Percentiles rank a stretch among this genome's conserved stretches.
These are phyloP conservation scores for Teratosphaeria nubilosa DNA, from an alignment of 2,329 filamentous ascomycete genomes.

Conservation along the genomic window DNA sequence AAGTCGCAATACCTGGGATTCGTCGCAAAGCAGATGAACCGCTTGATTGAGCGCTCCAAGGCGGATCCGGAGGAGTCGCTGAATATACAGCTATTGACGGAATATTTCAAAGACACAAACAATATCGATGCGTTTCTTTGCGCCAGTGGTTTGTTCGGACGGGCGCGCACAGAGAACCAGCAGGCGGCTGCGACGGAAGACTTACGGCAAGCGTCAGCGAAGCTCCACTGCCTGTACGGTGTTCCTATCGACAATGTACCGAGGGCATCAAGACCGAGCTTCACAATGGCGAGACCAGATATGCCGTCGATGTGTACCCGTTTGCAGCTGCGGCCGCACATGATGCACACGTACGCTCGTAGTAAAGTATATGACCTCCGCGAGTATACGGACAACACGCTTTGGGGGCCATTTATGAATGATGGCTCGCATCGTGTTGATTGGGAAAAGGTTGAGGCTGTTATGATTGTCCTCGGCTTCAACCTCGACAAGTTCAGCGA, in stretches of 20 bases:
- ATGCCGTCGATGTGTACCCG: constrained; percentile 15
- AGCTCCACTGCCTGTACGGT: constrained; percentile 57
- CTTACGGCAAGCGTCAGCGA: constrained; percentile 55
- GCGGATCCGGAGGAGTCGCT: constrained; percentile 34
- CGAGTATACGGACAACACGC: constrained; percentile 50
- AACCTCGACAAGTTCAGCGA: constrained; percentile 46
- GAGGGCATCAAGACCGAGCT: constrained; percentile 12
- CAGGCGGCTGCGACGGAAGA: constrained; percentile 30
- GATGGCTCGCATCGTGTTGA: constrained; percentile 56
- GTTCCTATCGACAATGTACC: constrained; percentile 40
- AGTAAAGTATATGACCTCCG: constrained; percentile 65
- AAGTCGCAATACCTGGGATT: constrained; percentile 31
- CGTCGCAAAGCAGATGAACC: constrained; percentile 14
- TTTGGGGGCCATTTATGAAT: constrained; percentile 63
- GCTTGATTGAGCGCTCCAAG: constrained; percentile 14
- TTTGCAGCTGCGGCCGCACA: constrained; percentile 5
- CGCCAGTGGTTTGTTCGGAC: constrained; percentile 52
- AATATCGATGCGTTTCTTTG: constrained; percentile 54
- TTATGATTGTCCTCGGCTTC: constrained; percentile 57
- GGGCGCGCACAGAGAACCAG: constrained; percentile 39
- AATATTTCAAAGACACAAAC: constrained; percentile 33
- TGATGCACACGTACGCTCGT: constrained; percentile 46
- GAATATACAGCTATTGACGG: constrained; percentile 30
- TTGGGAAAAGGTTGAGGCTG: constrained; percentile 71
- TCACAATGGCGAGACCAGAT: constrained; percentile 13